These are phyloP conservation scores for Ballota nigra DNA, from an alignment of 257 asterid genomes.

Conservation along the genomic window DNA sequence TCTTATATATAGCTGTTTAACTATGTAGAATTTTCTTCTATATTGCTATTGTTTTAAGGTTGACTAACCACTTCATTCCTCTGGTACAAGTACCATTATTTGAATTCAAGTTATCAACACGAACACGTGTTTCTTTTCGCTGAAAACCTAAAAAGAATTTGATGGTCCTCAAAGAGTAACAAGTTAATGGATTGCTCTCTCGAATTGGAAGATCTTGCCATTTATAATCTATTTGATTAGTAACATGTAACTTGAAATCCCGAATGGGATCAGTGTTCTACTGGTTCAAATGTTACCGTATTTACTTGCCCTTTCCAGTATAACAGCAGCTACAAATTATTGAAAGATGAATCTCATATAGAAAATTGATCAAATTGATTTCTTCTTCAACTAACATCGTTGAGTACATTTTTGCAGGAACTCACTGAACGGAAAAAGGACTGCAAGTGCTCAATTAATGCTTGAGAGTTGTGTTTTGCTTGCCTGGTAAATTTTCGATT, in stretches of 20 bases:
- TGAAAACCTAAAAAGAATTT: no score
- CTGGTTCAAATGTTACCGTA: no score
- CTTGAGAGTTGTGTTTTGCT: conserved; percentile 30
- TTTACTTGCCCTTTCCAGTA: no score
- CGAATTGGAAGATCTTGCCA: no score
- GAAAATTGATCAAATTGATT: background rate
- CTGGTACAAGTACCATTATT: background rate
- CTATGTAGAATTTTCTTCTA: background rate
- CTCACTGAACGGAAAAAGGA: conserved; percentile 81
- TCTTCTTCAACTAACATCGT: background rate
- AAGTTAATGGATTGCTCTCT: no score
- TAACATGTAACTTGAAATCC: no score
- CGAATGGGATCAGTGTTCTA: no score
- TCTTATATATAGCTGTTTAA: background rate
- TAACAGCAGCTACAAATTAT: no score
- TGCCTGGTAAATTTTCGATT: conserved; percentile 20
- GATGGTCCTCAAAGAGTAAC: no score
- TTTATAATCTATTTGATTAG: no score
- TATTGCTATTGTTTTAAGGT: background rate
- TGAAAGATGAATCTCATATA: no score
- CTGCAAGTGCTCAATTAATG: conserved; percentile 60
- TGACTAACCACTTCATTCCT: background rate
- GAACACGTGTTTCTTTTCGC: background rate
- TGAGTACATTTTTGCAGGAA: conserved; percentile 50
- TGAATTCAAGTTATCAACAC: no score